phyloP scores from a whole-genome alignment of 108 stramenopile genomes.

The Aurantiochytrium sp. region DNA sequence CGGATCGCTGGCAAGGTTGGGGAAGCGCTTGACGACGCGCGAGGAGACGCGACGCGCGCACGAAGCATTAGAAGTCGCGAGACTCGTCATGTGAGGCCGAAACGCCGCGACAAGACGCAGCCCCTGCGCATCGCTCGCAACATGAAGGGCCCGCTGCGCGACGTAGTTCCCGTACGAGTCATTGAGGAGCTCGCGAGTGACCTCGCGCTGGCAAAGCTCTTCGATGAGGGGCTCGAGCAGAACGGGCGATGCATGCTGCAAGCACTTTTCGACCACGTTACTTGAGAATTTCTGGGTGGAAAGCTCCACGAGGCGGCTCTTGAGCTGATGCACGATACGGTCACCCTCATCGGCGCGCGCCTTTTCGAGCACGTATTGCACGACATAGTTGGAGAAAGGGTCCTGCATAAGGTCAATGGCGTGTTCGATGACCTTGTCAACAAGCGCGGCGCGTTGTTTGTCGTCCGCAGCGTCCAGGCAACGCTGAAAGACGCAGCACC shows the following conservation, averaged over 20 bases:
- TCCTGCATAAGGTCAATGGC: constrained; percentile 93
- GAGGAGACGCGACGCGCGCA: background rate
- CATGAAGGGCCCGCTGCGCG: constrained; percentile 78
- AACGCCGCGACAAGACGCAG: constrained; percentile 83
- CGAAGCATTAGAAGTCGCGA: constrained; percentile 44
- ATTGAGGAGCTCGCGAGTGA: constrained; percentile 77
- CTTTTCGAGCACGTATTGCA: constrained; percentile 80
- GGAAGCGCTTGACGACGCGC: constrained; percentile 15
- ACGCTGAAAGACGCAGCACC: constrained; percentile 94
- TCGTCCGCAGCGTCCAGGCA: constrained; percentile 83
- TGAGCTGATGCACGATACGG: constrained; percentile 73
- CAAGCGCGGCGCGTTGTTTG: constrained; percentile 70
- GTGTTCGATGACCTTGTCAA: constrained; percentile 76
- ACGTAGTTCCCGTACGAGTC: constrained; percentile 96
- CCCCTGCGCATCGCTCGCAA: constrained; percentile 81
- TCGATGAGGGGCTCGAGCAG: constrained; percentile 72
- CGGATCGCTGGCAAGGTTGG: background rate
- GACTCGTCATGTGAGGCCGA: constrained; percentile 72
- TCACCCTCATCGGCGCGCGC: constrained; percentile 73
- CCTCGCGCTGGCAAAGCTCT: constrained; percentile 71
- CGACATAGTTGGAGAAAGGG: constrained; percentile 86
- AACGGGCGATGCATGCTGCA: constrained; percentile 78
- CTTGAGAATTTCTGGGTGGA: constrained; percentile 93
- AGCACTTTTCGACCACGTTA: constrained; percentile 96
- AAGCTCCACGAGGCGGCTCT: constrained; percentile 74